These are phyloP conservation scores for Naganishia vishniacii DNA, from an alignment of 768 basidiomycete species.

Conservation along the genomic window DNA sequence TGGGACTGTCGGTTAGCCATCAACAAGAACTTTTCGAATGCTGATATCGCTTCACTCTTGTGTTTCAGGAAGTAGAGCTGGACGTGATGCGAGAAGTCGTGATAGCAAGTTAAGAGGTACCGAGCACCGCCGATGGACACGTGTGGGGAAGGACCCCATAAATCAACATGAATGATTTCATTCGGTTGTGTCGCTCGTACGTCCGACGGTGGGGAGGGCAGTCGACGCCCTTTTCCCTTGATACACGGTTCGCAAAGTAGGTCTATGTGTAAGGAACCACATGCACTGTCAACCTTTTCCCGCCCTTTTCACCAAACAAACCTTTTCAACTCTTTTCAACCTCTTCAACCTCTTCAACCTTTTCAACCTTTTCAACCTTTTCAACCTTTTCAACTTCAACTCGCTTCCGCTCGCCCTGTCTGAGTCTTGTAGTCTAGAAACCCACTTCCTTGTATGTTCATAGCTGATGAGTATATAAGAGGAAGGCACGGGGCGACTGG, in stretches of 20 bases:
- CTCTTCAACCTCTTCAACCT: no score
- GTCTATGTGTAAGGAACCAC: no score
- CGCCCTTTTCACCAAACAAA: no score
- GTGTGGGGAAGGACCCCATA: neutral
- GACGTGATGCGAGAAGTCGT: constrained; percentile 2
- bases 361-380: no score
- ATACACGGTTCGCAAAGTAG: constrained; percentile 8
- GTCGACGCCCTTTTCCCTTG: constrained; percentile 1
- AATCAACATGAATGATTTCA: neutral
- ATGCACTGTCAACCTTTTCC: no score
- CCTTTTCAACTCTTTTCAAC: no score
- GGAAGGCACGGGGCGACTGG: no score
- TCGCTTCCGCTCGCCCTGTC: no score
- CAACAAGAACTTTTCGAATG: neutral
- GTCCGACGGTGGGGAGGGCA: neutral
- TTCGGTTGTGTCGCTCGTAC: neutral
- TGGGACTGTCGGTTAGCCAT: constrained; percentile 11
- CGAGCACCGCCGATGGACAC: neutral
- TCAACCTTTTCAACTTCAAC: no score
- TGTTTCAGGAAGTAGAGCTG: neutral
- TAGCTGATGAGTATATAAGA: no score
- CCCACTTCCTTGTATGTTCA: no score
- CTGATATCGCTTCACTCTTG: constrained; percentile 11
- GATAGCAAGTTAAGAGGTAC: constrained; percentile 17
- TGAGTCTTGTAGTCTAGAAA: no score